Percentiles rank a stretch among this genome's conserved stretches.
These are phyloP conservation scores for Hyphopichia burtonii DNA, from an alignment of 1,139 yeast genomes.

Conservation along the genomic window DNA sequence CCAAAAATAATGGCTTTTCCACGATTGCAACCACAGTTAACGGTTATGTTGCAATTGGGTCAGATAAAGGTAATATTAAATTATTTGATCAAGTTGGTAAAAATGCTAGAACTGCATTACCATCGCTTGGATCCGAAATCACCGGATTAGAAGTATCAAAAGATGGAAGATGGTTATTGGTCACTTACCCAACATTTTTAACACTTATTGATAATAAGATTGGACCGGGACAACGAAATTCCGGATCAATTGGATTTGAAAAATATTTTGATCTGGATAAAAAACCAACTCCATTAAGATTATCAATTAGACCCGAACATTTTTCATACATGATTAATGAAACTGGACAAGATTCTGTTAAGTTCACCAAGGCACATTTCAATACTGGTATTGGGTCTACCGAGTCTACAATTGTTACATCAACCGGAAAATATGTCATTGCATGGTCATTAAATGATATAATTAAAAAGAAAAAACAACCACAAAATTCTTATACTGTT, in stretches of 20 bases:
- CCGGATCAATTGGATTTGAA: slow-evolving; percentile 63
- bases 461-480: slow-evolving; percentile 29
- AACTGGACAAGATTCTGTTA: slow-evolving; percentile 46
- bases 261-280: slow-evolving; percentile 63
- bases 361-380: slow-evolving; percentile 74
- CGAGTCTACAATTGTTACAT: slow-evolving; percentile 72
- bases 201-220: slow-evolving; percentile 66
- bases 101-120: slow-evolving; percentile 73
- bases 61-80: slow-evolving; percentile 71
- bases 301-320: slow-evolving; percentile 72
- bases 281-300: slow-evolving; percentile 68
- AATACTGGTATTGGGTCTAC: slow-evolving; percentile 62
- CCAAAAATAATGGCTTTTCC: slow-evolving; percentile 55
- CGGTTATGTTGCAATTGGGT: slow-evolving; percentile 77
- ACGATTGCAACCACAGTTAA: slow-evolving; percentile 68
- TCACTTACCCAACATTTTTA: slow-evolving; percentile 72
- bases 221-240: slow-evolving; percentile 56
- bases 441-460: slow-evolving; percentile 65
- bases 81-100: slow-evolving; percentile 70
- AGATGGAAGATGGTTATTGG: slow-evolving; percentile 80
- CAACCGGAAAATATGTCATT: slow-evolving; percentile 78
- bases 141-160: slow-evolving; percentile 68
- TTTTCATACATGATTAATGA: slow-evolving; percentile 58
- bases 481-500: slow-evolving; percentile 52
- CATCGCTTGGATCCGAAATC: slow-evolving; percentile 77